A percentile compares a stretch with the other conserved stretches of the same genome.
Evolutionary conservation across 345 rosid species (phyloP).

Genomic region (Citrus cavaleriei): DNA sequence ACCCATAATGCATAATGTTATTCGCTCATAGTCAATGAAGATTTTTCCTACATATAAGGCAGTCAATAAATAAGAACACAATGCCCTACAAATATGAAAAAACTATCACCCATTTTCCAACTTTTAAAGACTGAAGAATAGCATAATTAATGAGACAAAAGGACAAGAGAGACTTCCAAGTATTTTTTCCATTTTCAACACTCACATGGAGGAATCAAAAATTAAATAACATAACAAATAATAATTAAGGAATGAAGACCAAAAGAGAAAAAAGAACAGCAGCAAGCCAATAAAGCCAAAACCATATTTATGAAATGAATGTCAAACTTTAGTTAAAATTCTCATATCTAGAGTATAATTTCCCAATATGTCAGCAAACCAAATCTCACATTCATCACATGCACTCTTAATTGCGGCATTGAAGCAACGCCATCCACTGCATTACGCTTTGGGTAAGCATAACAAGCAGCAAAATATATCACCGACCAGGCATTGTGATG

Average conservation of each 20-base stretch:
- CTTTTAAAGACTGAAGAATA: not conserved
- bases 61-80: not conserved
- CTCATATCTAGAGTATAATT: not conserved
- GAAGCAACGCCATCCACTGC: slow-evolving; percentile 1
- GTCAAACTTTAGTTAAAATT: slow-evolving; percentile 6
- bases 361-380: not conserved
- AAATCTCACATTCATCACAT: not conserved
- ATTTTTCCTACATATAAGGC: slow-evolving; percentile 34
- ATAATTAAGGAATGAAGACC: not conserved
- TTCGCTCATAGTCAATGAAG: slow-evolving; percentile 45
- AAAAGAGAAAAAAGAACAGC: not conserved
- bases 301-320: not conserved
- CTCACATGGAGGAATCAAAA: not conserved
- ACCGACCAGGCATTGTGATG: slow-evolving; percentile 41
- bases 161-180: not conserved
- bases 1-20: slow-evolving; percentile 55
- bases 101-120: not conserved
- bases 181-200: slow-evolving; percentile 6
- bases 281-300: not conserved
- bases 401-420: slow-evolving; percentile 13
- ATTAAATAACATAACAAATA: slow-evolving; percentile 1
- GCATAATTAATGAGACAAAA: not conserved
- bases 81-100: not conserved
- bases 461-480: slow-evolving; percentile 10
- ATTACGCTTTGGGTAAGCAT: slow-evolving; percentile 5